A percentile compares a stretch with the other conserved stretches of the same genome.
phyloP scores from a whole-genome alignment of 257 asterid species.

The Solanum megistacrolobum region DNA sequence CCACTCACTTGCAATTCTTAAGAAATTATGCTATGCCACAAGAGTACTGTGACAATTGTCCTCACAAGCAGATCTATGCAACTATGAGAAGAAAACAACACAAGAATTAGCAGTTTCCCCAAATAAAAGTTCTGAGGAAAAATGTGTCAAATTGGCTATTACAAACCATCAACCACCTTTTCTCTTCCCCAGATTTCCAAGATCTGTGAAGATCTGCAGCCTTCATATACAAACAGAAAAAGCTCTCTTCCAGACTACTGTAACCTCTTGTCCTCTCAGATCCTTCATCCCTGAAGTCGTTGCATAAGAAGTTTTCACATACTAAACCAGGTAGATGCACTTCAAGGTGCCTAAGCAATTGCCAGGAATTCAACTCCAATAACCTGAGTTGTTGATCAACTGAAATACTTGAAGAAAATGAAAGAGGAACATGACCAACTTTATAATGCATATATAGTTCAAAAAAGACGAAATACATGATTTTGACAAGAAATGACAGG shows the following conservation, averaged over 20 bases:
- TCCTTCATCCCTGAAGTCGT: not conserved
- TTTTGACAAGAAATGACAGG: not conserved
- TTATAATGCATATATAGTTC: not conserved
- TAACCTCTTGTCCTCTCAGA: slow-evolving; percentile 17
- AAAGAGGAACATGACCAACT: slow-evolving; percentile 2
- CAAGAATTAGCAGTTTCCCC: slow-evolving; percentile 3
- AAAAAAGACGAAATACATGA: not conserved
- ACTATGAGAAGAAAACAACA: slow-evolving; percentile 10
- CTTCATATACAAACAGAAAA: slow-evolving; percentile 57
- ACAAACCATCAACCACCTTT: slow-evolving; percentile 28
- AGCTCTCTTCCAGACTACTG: slow-evolving; percentile 28
- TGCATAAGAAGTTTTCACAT: slow-evolving; percentile 41
- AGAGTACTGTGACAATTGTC: slow-evolving; percentile 26
- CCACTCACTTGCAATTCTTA: slow-evolving; percentile 62
- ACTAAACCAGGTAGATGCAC: slow-evolving; percentile 41
- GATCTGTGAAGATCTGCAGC: slow-evolving; percentile 56
- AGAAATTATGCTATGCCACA: slow-evolving; percentile 53
- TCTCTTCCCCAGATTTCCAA: slow-evolving; percentile 27
- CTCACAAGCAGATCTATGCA: slow-evolving; percentile 21
- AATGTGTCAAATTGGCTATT: not conserved
- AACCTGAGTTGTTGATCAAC: slow-evolving; percentile 64
- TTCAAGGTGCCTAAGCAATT: slow-evolving; percentile 58
- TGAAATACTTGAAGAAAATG: slow-evolving; percentile 23
- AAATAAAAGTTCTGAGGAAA: not conserved
- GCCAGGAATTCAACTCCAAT: slow-evolving; percentile 82